Base-by-base conservation (phyloP, 2,329 filamentous ascomycete species). In the Botrytis deweyae region DNA sequence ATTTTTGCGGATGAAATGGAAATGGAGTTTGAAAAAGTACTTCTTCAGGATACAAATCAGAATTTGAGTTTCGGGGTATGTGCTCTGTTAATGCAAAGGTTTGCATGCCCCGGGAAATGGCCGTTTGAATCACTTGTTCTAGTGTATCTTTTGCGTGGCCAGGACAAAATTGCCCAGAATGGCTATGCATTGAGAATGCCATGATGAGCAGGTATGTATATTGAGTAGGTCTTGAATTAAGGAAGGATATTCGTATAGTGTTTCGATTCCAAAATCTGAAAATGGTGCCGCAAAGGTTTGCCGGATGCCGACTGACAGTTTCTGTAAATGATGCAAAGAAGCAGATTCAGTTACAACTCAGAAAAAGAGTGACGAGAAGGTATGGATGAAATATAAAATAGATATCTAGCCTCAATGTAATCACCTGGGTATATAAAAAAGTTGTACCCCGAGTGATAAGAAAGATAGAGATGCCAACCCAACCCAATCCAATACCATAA, bases 151-250 rank as follows among this genome's bases (percentile, higher is more conserved):
- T 90, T 69, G 96, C 96, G 85, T 99, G 96, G 78, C 92, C 90
- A 16, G 91, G 91, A 85, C 96, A 99, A 86, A 99, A 99, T 82
- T 99, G 93, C 76, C 96, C 96, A 55, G 96, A 98, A 84, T 99
- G 96, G 81, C 94, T 97, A 84, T 99, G 96, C 86, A 98, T 97
- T 7, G 96, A 97, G 85, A 97, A 97, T 2, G 95, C 95, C 96
- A 98, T 98, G 38, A n/a, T 64, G 68, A 29, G 18, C 14, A 29
- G 0, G 12, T 33, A 33, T 22, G 36, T 33, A 8, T 16, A 16
- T 29, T 4, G 38, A 9, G 38, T 29, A 40, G 25, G 29, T 16
- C 5, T 16, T 7, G 8, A 40, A 55, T 29, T 12, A 44, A 22
- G n/a, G 33, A 36, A 33, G 18, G 42, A 62, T 65, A 5, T 29